These are phyloP conservation scores for Avena insularis DNA, from an alignment of 176 grass and related monocot species.

Conservation along the genomic window DNA sequence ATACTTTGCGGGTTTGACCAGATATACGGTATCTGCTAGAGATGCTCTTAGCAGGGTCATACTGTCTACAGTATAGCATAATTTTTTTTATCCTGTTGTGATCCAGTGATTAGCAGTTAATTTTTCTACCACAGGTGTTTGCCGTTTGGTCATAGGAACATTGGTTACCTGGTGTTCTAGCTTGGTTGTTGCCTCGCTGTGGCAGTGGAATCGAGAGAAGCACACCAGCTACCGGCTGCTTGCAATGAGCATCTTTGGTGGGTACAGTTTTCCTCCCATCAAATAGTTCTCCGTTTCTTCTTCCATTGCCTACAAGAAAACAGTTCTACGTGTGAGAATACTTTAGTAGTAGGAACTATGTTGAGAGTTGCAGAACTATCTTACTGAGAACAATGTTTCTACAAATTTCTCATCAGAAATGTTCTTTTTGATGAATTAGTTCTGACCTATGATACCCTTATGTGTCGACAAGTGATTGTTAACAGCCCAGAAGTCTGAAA, in stretches of 20 bases:
- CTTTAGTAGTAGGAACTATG: not conserved
- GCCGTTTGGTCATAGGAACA: conserved; percentile 70
- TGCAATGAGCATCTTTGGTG: conserved; percentile 75
- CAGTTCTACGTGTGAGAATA: not conserved
- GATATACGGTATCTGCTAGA: too few species aligned
- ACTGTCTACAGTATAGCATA: not conserved
- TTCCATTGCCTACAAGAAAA: not conserved
- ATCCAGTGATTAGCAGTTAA: not conserved
- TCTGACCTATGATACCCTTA: not conserved
- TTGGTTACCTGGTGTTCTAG: conserved; percentile 79
- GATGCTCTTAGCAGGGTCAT: conserved; percentile 25
- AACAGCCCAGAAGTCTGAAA: not conserved
- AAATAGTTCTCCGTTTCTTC: not conserved
- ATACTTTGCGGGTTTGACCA: too few species aligned
- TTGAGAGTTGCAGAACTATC: not conserved
- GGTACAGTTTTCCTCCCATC: conserved; percentile 1
- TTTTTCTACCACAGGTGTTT: conserved; percentile 50
- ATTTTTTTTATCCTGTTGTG: not conserved
- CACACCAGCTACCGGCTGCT: conserved; percentile 71
- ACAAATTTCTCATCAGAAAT: not conserved
- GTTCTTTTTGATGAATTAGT: not conserved
- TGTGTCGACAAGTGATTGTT: not conserved
- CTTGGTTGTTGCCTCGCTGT: conserved; percentile 65
- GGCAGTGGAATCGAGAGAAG: conserved; percentile 82
- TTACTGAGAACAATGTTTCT: not conserved